Percentiles rank a stretch among this genome's conserved stretches.
These are phyloP conservation scores for Sporothrix brunneoviolacea DNA, from an alignment of 2,329 filamentous ascomycete species.

Conservation along the genomic window DNA sequence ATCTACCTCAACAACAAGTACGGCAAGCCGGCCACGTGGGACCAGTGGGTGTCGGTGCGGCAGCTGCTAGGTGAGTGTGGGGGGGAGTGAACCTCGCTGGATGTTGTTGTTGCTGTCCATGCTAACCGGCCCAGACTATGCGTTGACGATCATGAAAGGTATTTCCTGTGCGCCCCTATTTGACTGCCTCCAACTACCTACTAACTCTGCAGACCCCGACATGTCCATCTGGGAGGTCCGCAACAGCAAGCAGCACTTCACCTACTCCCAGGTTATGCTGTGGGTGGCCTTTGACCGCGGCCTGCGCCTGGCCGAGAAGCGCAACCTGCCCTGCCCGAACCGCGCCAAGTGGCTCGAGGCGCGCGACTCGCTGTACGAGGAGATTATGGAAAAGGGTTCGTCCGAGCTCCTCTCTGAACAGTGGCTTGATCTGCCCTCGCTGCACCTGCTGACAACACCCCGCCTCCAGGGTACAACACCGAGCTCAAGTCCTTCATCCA, in stretches of 20 bases:
- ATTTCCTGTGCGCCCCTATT: no score
- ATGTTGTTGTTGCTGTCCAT: no score
- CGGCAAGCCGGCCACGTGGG: slow-evolving; percentile 69
- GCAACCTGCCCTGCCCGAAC: slow-evolving; percentile 68
- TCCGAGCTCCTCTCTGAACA: not conserved
- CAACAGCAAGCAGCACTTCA: slow-evolving; percentile 68
- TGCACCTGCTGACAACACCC: no score
- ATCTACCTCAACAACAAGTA: slow-evolving; percentile 77
- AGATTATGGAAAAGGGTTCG: slow-evolving; percentile 64
- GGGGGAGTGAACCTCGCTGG: no score
- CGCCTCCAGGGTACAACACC: slow-evolving; percentile 55
- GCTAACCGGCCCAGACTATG: no score
- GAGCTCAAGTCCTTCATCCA: slow-evolving; percentile 66
- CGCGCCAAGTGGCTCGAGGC: slow-evolving; percentile 58
- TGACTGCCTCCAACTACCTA: slow-evolving; percentile 5
- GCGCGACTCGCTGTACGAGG: slow-evolving; percentile 63
- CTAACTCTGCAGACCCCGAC: slow-evolving; percentile 63
- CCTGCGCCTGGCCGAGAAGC: slow-evolving; percentile 65
- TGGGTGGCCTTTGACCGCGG: slow-evolving; percentile 77
- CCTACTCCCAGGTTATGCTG: slow-evolving; percentile 77
- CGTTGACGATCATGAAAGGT: slow-evolving; percentile 59
- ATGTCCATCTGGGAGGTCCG: slow-evolving; percentile 83
- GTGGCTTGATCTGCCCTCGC: no score
- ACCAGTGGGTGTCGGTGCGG: slow-evolving; percentile 66
- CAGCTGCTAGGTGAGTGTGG: slow-evolving; percentile 52